phyloP scores from a whole-genome alignment of 164 flowering plant species.

The Saururus chinensis region DNA sequence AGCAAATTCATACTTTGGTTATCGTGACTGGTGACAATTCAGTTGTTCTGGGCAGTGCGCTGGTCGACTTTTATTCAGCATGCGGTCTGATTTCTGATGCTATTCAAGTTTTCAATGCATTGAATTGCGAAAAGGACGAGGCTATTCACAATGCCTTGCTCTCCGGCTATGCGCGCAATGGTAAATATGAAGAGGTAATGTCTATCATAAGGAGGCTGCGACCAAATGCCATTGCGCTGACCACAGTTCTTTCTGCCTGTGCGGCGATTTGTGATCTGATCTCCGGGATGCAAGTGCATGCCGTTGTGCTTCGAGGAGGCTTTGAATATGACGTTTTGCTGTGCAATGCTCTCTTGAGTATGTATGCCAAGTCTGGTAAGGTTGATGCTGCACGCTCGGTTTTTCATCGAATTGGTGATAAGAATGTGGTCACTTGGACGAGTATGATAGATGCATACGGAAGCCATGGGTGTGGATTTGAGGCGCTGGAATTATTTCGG shows the following conservation, averaged over 20 bases:
- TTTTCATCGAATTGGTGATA: constrained; percentile 23
- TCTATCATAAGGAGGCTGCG: constrained; percentile 21
- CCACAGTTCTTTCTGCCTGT: constrained; percentile 42
- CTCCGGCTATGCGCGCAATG: constrained; percentile 33
- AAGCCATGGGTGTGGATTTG: constrained; percentile 32
- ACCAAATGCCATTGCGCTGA: constrained; percentile 37
- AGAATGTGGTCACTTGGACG: constrained; percentile 43
- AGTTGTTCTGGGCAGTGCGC: constrained; percentile 36
- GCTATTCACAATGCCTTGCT: constrained; percentile 37
- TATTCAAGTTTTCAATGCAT: constrained; percentile 17
- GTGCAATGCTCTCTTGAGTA: constrained; percentile 42
- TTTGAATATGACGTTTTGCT: too few species aligned
- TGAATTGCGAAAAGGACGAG: constrained; percentile 24
- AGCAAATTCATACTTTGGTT: constrained; percentile 38
- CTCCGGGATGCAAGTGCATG: constrained; percentile 43
- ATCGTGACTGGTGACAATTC: constrained; percentile 29
- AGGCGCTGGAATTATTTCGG: constrained; percentile 35
- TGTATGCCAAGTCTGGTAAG: constrained; percentile 52
- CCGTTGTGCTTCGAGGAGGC: constrained; percentile 30
- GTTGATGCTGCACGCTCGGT: constrained; percentile 16
- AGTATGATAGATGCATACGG: constrained; percentile 42
- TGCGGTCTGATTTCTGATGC: constrained; percentile 28
- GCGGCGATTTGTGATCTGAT: constrained; percentile 32
- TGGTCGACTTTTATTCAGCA: constrained; percentile 36
- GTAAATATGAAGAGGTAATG: constrained; percentile 26